These are phyloP conservation scores for Colletotrichum theobromicola DNA, from an alignment of 2,329 filamentous ascomycete genomes.

Conservation along the genomic window DNA sequence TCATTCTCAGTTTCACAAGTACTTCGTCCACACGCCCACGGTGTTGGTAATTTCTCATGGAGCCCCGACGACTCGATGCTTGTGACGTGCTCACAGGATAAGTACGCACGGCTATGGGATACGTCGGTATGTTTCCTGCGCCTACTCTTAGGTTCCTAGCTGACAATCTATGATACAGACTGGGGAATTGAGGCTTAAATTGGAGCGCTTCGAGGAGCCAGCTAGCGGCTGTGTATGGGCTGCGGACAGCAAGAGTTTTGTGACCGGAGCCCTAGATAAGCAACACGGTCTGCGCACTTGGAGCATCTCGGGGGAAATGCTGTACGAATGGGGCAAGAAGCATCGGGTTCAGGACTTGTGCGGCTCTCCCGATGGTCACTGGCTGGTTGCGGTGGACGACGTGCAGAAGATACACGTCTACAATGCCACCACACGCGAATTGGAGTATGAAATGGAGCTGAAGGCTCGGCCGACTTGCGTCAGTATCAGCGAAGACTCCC, in stretches of 20 bases:
- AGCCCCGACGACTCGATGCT: conserved; percentile 89
- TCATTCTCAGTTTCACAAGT: conserved; percentile 69
- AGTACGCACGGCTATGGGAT: conserved; percentile 78
- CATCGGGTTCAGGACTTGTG: conserved; percentile 85
- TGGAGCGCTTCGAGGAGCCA: conserved; percentile 79
- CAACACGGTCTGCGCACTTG: conserved; percentile 73
- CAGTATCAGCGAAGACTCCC: conserved; percentile 81
- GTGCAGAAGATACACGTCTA: conserved; percentile 79
- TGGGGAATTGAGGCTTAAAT: conserved; percentile 65
- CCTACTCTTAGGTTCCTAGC: not conserved
- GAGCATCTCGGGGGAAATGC: conserved; percentile 65
- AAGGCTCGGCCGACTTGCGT: conserved; percentile 78
- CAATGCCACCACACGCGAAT: conserved; percentile 75
- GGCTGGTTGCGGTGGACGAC: conserved; percentile 79
- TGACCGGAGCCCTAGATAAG: conserved; percentile 79
- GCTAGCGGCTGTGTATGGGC: conserved; percentile 93
- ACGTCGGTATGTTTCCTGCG: conserved; percentile 56
- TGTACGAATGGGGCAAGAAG: conserved; percentile 70
- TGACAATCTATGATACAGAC: conserved; percentile 46
- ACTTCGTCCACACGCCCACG: conserved; percentile 69
- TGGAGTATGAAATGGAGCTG: conserved; percentile 76
- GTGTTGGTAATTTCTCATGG: conserved; percentile 85
- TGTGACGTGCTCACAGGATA: conserved; percentile 81
- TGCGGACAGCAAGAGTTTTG: conserved; percentile 76
- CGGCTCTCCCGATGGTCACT: conserved; percentile 80